phyloP scores from a whole-genome alignment of 2,329 filamentous ascomycete species.

The Ophiostoma novo-ulmi region DNA sequence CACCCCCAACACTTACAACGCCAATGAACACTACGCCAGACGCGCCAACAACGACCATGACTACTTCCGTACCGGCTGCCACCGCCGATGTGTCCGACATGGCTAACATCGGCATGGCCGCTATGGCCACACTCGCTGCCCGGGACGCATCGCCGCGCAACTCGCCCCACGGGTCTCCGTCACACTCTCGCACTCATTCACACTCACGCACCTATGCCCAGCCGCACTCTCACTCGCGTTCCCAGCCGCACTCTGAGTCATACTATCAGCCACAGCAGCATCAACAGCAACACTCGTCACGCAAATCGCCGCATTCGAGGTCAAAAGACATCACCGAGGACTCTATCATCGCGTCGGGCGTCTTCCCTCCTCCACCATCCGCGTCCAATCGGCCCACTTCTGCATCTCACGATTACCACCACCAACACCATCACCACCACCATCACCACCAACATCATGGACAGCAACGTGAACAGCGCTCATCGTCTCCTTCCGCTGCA shows the following conservation, averaged over 20 bases:
- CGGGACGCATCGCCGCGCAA: background rate
- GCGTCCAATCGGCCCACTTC: background rate
- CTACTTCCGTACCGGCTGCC: slow-evolving; percentile 6
- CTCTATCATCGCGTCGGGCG: slow-evolving; percentile 17
- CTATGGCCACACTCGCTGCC: slow-evolving; percentile 17
- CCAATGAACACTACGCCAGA: background rate
- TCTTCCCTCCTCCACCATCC: slow-evolving; percentile 13
- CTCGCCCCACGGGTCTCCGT: background rate
- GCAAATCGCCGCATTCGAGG: background rate
- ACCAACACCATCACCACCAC: background rate
- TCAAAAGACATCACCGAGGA: background rate
- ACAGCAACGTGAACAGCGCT: background rate
- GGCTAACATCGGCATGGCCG: background rate
- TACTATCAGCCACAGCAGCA: background rate
- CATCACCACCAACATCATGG: background rate
- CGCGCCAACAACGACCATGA: background rate
- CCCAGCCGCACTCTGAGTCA: background rate
- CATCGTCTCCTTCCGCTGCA: slow-evolving; percentile 1
- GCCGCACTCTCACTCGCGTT: background rate
- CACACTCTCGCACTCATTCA: background rate
- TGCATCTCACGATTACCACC: background rate
- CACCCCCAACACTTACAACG: background rate
- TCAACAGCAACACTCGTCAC: background rate
- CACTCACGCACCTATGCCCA: background rate
- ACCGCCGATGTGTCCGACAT: background rate